Evolutionary conservation across 2,329 filamentous ascomycete genomes (phyloP).

Genomic region (Trichoderma sp.): DNA sequence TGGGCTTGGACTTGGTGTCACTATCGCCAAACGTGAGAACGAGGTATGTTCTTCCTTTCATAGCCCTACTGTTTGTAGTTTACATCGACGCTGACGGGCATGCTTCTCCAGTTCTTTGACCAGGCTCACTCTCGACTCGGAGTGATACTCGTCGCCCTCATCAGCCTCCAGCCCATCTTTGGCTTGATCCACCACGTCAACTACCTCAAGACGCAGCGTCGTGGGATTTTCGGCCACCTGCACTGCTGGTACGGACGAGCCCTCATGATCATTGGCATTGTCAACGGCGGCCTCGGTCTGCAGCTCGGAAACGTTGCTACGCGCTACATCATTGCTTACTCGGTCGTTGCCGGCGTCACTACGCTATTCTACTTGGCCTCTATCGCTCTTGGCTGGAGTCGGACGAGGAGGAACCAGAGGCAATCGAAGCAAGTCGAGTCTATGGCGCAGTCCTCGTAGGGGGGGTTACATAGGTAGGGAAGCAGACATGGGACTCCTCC

Average conservation of each 20-base stretch:
- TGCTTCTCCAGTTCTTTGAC: conserved; percentile 52
- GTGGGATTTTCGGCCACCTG: conserved; percentile 55
- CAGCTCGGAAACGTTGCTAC: conserved; percentile 48
- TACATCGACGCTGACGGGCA: neutral
- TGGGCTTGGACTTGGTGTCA: conserved; percentile 61
- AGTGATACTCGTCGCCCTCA: conserved; percentile 54
- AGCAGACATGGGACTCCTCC: too few species aligned
- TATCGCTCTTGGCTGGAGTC: conserved; percentile 26
- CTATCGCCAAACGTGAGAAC: conserved; percentile 46
- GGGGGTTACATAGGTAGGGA: too few species aligned
- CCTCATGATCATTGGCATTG: conserved; percentile 59
- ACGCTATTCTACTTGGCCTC: conserved; percentile 48
- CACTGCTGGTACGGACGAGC: conserved; percentile 66
- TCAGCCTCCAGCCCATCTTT: conserved; percentile 61
- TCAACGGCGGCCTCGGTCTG: conserved; percentile 67
- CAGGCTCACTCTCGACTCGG: conserved; percentile 60
- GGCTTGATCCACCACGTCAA: conserved; percentile 61
- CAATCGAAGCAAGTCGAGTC: conserved; percentile 14
- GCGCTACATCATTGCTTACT: conserved; percentile 56
- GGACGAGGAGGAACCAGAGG: conserved; percentile 12
- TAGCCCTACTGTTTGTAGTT: neutral
- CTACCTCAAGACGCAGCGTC: conserved; percentile 51
- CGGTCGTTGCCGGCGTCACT: conserved; percentile 56
- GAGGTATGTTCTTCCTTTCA: conserved; percentile 45
- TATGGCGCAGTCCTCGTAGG: neutral